Percentiles rank a stretch among this genome's conserved stretches.
phyloP scores from a whole-genome alignment of 2,329 filamentous ascomycete genomes.

The Fusarium haematococcum region DNA sequence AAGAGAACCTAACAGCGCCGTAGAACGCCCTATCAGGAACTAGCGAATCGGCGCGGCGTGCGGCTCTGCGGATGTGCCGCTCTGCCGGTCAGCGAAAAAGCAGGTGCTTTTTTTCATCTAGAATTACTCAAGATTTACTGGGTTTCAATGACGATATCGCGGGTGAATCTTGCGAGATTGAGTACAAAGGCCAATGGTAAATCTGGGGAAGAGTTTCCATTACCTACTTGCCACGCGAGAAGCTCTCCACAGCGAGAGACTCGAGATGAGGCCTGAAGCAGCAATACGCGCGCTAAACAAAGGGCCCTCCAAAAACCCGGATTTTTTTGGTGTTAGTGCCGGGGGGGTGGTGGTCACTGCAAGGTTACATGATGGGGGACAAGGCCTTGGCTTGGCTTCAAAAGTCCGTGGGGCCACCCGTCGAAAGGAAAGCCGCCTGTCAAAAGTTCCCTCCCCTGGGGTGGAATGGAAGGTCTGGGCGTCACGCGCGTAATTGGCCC shows the following conservation, averaged over 20 bases:
- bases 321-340: neutral
- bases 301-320: slow-evolving; percentile 25
- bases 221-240: slow-evolving; percentile 19
- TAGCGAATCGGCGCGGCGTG: neutral
- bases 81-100: neutral
- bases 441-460: slow-evolving; percentile 29
- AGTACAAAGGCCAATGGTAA: slow-evolving; percentile 1
- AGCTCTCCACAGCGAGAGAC: neutral
- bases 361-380: slow-evolving; percentile 6
- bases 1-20: neutral
- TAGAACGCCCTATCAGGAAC: neutral
- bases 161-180: slow-evolving; percentile 18
- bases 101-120: neutral
- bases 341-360: neutral
- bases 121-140: slow-evolving; percentile 12
- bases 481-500: slow-evolving; percentile 19
- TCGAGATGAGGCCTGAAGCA: neutral
- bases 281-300: slow-evolving; percentile 30
- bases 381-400: slow-evolving; percentile 6
- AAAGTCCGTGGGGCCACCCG: slow-evolving; percentile 31
- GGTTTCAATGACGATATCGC: slow-evolving; percentile 25
- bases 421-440: neutral
- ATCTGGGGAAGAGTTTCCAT: slow-evolving; percentile 33
- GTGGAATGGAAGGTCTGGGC: neutral
- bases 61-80: slow-evolving; percentile 20